Base-by-base conservation (phyloP, 192 early-diverging fungal species). In the Rhizophagus clarus region DNA sequence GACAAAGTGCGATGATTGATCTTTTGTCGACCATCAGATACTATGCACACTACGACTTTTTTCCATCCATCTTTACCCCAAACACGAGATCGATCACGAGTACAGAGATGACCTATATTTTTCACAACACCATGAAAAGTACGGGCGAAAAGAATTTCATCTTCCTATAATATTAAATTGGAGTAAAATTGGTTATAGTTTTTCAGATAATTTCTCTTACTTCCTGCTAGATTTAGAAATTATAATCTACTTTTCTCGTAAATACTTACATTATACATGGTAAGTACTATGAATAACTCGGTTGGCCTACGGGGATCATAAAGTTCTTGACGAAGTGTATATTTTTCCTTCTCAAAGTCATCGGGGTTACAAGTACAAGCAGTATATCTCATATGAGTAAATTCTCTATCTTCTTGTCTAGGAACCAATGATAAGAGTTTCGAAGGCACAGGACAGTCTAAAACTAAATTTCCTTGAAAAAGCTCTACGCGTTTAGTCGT, bases 301-400 rank as follows among this genome's bases (percentile, higher is more conserved):
- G 92, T 96, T 56, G 87, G 74, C 60, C 94, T 80, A 63, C 82
- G 79, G 31, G 80, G 79, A 64, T 89, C 85, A 63, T 88, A 79
- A 47, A 91, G 75, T 61, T 83, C 78, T 61, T 86, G 89, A 42
- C 96, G 89, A 75, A 99, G 87, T 37, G 88, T 91, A 86, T 97
- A 99, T 63, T 87, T 87, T 40, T 92, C 85, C 40, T 84, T 74
- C 37, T 81, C 79, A 86, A 97, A 99, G 37, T 97, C 90, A 81
- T 97, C 90, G 6, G 97, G 93, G 80, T 96, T 92, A 84, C 91
- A 93, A 15, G 95, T 96, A 14, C 91, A 94, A 4, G 97, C 94
- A 0, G 97, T 99, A 87, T 99, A 99, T 31, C 97, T 90, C 89
- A 97, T 91, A 81, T 97, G 91, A 20, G 95, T 95, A 72, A 96